Conservation (phyloP, 169 alveolate species). For the Eimeria falciformis region DNA sequence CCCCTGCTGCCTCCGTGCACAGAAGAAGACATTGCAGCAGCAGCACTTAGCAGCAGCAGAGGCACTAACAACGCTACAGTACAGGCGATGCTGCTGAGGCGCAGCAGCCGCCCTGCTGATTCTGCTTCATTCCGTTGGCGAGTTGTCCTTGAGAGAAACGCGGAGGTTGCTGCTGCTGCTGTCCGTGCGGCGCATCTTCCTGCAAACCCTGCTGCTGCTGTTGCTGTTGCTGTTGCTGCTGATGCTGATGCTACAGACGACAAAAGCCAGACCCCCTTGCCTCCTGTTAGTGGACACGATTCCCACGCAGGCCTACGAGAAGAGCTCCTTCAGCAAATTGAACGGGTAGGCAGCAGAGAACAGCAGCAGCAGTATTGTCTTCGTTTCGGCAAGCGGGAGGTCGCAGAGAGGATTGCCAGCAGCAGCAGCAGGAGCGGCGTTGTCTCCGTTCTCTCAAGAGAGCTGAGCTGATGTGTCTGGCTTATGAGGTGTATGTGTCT, state of each 20-base stretch:
- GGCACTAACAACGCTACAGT: neutral
- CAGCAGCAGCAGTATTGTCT: too few relatives aligned
- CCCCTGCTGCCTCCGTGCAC: constrained; percentile 1
- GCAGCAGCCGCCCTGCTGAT: constrained; percentile 27
- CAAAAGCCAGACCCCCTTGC: neutral
- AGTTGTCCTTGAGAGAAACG: neutral
- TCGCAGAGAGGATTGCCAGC: too few relatives aligned
- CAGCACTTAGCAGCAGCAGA: neutral
- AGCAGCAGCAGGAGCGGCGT: constrained; percentile 29
- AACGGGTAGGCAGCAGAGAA: constrained; percentile 22
- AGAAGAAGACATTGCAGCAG: neutral
- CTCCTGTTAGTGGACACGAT: neutral
- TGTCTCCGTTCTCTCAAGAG: neutral
- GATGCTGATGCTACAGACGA: constrained; percentile 21
- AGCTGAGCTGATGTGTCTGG: too few relatives aligned
- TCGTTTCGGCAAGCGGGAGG: too few relatives aligned
- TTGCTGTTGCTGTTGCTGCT: constrained; percentile 47
- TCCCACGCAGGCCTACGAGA: constrained; percentile 33
- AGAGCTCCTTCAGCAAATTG: constrained; percentile 59
- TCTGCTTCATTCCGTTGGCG: constrained; percentile 42
- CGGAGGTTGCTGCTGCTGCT: neutral
- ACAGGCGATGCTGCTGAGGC: constrained; percentile 39
- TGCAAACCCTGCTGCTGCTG: neutral
- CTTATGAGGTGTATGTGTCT: too few relatives aligned
- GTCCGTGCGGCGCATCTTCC: neutral